Base-by-base conservation (phyloP, 2,329 filamentous ascomycete genomes). In the Didymosphaeria variabile region DNA sequence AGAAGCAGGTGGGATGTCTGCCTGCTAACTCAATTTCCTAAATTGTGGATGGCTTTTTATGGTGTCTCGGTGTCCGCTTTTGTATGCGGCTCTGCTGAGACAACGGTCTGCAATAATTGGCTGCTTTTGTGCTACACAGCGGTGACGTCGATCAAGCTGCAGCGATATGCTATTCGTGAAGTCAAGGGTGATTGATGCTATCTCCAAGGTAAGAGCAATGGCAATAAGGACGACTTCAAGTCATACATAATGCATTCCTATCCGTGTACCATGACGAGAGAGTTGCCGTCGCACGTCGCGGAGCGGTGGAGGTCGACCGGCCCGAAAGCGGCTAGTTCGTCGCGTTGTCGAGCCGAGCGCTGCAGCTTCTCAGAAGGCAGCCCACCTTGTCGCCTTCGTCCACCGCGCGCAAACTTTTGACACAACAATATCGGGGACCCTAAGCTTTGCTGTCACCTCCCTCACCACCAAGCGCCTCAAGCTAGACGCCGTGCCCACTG, bases 351-450 rank as follows among this genome's bases (percentile, higher is more conserved):
- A 45, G 26, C 15, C 17, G 38, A 26, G 50, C 36, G 36, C 36
- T 40, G 36, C 50, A 52, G 50, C 34, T 52, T 29, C 19, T 50
- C 34, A n/a, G 23, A 40, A 40, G 19, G 45, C 45, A 29, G 23
- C 45, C 45, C 51, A 26, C 53, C n/a, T 46, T 40, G 38, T 40
- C 42, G 32, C 31, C 53, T 12, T 36, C 42, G 42, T 42, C 38
- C 13, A 19, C n/a, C 40, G 38, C 38, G 29, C 52, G 52, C 52
- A 55, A 45, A 55, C 40, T 55, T 55, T 55, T 34, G 52, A 31
- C 49, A 38, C 31, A 52, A 21, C n/a, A 32, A 23, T 17, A n/a
- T 38, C 29, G 40, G 19, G 21, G 53, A 36, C 53, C 40, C 36
- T 29, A 6, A 46, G 42, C 31, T 46, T 29, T 31, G 19, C 19